phyloP scores from a whole-genome alignment of 2,329 filamentous ascomycete species.

The Sporothrix pallida region DNA sequence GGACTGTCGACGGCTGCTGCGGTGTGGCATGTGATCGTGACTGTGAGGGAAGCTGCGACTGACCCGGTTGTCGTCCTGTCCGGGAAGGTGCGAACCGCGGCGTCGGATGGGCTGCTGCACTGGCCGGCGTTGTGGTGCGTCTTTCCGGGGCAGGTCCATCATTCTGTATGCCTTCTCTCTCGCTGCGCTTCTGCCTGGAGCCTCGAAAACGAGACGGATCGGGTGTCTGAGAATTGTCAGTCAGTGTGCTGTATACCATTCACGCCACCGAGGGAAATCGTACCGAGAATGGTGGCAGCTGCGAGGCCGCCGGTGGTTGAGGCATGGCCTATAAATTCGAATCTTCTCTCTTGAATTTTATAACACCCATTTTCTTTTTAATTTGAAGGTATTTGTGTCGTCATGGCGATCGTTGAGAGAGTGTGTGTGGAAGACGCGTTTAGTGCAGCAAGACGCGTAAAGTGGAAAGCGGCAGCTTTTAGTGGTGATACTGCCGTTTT shows the following conservation, averaged over 20 bases:
- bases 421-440: background rate
- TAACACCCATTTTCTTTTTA: too few species aligned
- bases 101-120: conserved; percentile 30
- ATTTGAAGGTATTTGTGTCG: too few species aligned
- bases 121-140: background rate
- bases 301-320: conserved; percentile 23
- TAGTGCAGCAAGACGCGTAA: background rate
- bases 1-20: background rate
- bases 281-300: conserved; percentile 27
- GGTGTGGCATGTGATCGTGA: background rate
- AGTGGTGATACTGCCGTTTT: conserved; percentile 4
- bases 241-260: background rate
- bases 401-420: background rate
- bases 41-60: background rate
- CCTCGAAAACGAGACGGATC: conserved; percentile 26
- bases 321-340: background rate
- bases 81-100: conserved; percentile 33
- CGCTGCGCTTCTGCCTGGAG: conserved; percentile 8
- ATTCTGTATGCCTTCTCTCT: background rate
- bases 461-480: background rate
- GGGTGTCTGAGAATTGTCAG: conserved; percentile 17
- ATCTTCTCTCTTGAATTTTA: background rate
- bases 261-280: too few species aligned
- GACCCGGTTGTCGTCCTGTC: background rate
- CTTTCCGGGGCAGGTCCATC: background rate